phyloP scores from a whole-genome alignment of 75 land plant genomes.

The Sequoiadendron giganteum region DNA sequence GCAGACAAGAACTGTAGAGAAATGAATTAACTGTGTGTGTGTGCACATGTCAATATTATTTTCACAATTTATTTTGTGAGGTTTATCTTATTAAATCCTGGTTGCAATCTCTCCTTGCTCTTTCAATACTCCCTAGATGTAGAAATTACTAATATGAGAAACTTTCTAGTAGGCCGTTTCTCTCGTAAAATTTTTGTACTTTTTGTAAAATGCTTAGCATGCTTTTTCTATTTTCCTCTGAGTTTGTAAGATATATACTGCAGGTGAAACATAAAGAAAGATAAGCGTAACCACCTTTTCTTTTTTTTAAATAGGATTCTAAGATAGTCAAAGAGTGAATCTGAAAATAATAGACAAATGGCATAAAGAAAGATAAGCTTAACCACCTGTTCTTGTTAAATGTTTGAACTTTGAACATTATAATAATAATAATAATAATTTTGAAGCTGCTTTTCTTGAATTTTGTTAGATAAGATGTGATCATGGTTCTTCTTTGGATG shows the following conservation, averaged over 20 bases:
- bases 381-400: neutral
- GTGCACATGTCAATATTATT: neutral
- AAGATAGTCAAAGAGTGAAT: neutral
- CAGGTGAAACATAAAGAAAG: neutral
- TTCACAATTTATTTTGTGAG: neutral
- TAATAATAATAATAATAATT: neutral
- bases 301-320: neutral
- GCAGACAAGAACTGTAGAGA: neutral
- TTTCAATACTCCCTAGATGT: neutral
- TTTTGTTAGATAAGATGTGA: neutral
- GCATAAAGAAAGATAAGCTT: neutral
- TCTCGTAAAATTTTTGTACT: neutral
- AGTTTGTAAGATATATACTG: neutral
- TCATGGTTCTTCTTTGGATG: neutral
- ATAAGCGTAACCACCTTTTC: neutral
- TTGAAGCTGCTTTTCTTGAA: neutral
- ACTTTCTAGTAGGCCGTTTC: neutral
- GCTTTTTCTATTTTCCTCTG: neutral
- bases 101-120: neutral
- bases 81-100: neutral
- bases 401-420: neutral
- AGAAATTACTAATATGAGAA: neutral
- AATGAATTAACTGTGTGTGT: constrained; percentile 5
- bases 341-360: neutral
- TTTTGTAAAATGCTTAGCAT: neutral